Percentiles rank a stretch among this genome's conserved stretches.
Conservation (phyloP, 768 basidiomycete species). For the Inosperma sp. region DNA sequence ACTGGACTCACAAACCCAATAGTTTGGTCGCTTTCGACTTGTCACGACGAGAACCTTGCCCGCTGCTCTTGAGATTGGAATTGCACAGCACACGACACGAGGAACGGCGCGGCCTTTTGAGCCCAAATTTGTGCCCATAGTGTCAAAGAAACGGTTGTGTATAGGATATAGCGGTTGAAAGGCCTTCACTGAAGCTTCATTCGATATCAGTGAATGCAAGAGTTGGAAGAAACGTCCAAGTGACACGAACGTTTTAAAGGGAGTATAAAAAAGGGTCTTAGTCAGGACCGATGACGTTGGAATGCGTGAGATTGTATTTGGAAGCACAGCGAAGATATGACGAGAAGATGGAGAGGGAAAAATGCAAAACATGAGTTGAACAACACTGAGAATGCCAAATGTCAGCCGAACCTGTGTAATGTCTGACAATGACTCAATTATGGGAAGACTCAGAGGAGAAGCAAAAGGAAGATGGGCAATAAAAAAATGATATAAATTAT, state of each 20-base stretch:
- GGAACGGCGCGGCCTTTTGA: constrained; percentile 77
- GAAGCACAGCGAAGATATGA: neutral
- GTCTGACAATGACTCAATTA: no score
- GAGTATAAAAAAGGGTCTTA: neutral
- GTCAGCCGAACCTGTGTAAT: no score
- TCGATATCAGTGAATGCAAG: constrained; percentile 10
- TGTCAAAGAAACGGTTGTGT: constrained; percentile 8
- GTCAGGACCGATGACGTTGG: constrained; percentile 2
- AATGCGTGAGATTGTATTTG: neutral
- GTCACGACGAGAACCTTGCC: constrained; percentile 81
- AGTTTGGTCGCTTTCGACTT: constrained; percentile 73
- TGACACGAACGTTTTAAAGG: constrained; percentile 1
- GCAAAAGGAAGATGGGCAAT: neutral
- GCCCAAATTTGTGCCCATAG: constrained; percentile 35
- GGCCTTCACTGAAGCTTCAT: constrained; percentile 29
- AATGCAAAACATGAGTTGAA: no score
- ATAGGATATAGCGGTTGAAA: constrained; percentile 5
- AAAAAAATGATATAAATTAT: neutral
- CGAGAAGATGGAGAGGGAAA: neutral
- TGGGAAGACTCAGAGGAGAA: neutral
- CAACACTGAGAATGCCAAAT: no score
- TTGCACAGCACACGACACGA: constrained; percentile 87
- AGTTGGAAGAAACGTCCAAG: neutral
- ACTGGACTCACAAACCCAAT: constrained; percentile 80
- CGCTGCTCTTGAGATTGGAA: constrained; percentile 69